phyloP scores from a whole-genome alignment of 345 rosid genomes.

The Theobroma cacao region DNA sequence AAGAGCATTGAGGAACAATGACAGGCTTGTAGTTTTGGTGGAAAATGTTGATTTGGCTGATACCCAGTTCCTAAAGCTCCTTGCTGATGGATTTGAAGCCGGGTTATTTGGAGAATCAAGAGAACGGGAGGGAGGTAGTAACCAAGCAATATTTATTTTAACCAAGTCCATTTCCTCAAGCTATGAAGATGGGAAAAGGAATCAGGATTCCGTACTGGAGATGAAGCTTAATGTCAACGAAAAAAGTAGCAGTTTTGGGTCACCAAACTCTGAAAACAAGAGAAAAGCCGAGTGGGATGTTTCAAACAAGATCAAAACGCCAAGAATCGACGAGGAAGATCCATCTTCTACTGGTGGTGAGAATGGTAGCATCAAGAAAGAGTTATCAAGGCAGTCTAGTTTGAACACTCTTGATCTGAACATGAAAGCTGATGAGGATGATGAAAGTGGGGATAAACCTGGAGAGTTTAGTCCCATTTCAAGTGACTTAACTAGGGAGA shows the following conservation, averaged over 20 bases:
- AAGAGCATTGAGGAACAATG: slow-evolving; percentile 27
- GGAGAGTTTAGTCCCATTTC: slow-evolving; percentile 64
- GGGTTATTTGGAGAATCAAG: slow-evolving; percentile 33
- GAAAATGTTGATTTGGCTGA: slow-evolving; percentile 66
- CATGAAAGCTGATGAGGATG: slow-evolving; percentile 44
- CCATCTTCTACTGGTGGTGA: slow-evolving; percentile 18
- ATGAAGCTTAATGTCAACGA: slow-evolving; percentile 52
- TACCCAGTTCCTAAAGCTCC: slow-evolving; percentile 40
- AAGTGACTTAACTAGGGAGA: slow-evolving; percentile 66
- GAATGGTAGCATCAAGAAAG: slow-evolving; percentile 34
- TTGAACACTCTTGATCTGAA: slow-evolving; percentile 72
- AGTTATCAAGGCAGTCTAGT: slow-evolving; percentile 56
- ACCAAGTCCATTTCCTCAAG: slow-evolving; percentile 37
- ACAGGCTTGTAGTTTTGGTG: slow-evolving; percentile 49
- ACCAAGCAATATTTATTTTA: slow-evolving; percentile 52
- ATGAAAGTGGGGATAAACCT: slow-evolving; percentile 28
- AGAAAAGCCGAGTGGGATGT: slow-evolving; percentile 51
- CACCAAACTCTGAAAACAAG: slow-evolving; percentile 35
- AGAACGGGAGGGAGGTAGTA: slow-evolving; percentile 14
- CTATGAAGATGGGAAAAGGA: slow-evolving; percentile 18
- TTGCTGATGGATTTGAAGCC: slow-evolving; percentile 43
- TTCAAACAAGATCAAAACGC: slow-evolving; percentile 37
- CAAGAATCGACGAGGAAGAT: slow-evolving; percentile 40
- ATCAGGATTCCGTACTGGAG: slow-evolving; percentile 39
- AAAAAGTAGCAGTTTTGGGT: slow-evolving; percentile 20